Evolutionary conservation across 2,329 filamentous ascomycete genomes (phyloP).

Genomic region (Ramichloridium luteum): DNA sequence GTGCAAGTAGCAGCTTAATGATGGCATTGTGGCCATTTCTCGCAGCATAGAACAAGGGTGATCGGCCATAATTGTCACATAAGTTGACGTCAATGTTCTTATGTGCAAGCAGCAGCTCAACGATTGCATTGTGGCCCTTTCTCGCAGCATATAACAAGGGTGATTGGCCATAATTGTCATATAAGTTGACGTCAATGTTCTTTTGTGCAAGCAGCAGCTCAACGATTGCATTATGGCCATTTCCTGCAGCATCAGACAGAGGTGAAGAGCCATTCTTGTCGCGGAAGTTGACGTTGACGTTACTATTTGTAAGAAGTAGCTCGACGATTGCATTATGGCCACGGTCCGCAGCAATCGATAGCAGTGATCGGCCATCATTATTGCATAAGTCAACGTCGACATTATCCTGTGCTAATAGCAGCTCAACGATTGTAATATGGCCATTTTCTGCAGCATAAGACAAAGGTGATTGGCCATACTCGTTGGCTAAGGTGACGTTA

Average conservation of each 20-base stretch:
- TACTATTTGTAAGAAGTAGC: constrained; percentile 7
- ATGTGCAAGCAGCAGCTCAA: neutral
- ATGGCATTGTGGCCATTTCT: neutral
- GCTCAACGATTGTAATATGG: constrained; percentile 1
- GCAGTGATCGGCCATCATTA: constrained; percentile 10
- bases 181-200: neutral
- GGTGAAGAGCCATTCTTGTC: constrained; percentile 8
- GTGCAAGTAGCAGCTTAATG: neutral
- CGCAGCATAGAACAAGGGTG: neutral
- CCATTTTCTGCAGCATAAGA: constrained; percentile 12
- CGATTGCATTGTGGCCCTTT: neutral
- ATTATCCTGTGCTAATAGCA: neutral
- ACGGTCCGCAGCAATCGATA: constrained; percentile 13
- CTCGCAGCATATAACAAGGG: neutral
- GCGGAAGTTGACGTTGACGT: constrained; percentile 8
- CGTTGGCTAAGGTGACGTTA: too few relatives aligned
- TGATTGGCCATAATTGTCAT: constrained; percentile 5
- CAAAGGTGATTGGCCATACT: constrained; percentile 12
- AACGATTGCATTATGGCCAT: neutral
- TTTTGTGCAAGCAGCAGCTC: neutral
- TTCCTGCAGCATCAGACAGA: neutral
- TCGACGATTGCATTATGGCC: constrained; percentile 10
- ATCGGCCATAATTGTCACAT: neutral
- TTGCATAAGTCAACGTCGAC: neutral
- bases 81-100: neutral